Conservation (phyloP, 2,329 filamentous ascomycete species). For the Dothistroma septosporum region DNA sequence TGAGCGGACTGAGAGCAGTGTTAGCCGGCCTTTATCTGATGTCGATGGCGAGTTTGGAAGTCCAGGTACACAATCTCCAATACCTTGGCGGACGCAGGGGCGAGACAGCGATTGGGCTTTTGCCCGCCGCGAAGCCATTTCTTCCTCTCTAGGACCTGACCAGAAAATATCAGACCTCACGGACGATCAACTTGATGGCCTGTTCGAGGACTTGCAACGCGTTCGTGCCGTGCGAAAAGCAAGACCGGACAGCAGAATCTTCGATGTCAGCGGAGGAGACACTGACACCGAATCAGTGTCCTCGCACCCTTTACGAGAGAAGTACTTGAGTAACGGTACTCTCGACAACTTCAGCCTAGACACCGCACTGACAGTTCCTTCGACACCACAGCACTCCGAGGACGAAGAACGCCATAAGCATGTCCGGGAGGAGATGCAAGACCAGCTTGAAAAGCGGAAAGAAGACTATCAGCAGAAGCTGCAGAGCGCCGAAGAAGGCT, state of each 20-base stretch:
- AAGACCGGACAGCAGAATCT: slow-evolving; percentile 51
- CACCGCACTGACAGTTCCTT: slow-evolving; percentile 89
- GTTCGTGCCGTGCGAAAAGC: slow-evolving; percentile 80
- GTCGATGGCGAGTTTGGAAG: slow-evolving; percentile 66
- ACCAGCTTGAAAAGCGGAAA: slow-evolving; percentile 76
- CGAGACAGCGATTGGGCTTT: slow-evolving; percentile 93
- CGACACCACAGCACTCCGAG: slow-evolving; percentile 79
- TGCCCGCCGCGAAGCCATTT: slow-evolving; percentile 87
- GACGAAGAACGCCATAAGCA: slow-evolving; percentile 73
- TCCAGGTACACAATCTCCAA: slow-evolving; percentile 74
- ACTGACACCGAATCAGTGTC: slow-evolving; percentile 87
- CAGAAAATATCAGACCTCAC: slow-evolving; percentile 86
- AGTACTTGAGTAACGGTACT: slow-evolving; percentile 86
- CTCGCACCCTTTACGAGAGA: slow-evolving; percentile 73
- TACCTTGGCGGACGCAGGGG: slow-evolving; percentile 54
- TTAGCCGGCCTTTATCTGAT: slow-evolving; percentile 76
- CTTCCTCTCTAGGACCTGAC: slow-evolving; percentile 81
- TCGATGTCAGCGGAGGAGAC: slow-evolving; percentile 45
- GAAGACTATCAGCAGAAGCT: slow-evolving; percentile 76
- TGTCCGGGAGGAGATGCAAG: slow-evolving; percentile 77
- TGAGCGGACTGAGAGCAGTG: slow-evolving; percentile 60
- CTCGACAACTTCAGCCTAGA: slow-evolving; percentile 95
- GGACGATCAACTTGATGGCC: slow-evolving; percentile 86
- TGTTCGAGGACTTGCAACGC: slow-evolving; percentile 91
- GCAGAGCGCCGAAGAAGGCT: slow-evolving; percentile 67